Conservation (phyloP, 73 alveolate genomes). For the Symbiodinium natans region DNA sequence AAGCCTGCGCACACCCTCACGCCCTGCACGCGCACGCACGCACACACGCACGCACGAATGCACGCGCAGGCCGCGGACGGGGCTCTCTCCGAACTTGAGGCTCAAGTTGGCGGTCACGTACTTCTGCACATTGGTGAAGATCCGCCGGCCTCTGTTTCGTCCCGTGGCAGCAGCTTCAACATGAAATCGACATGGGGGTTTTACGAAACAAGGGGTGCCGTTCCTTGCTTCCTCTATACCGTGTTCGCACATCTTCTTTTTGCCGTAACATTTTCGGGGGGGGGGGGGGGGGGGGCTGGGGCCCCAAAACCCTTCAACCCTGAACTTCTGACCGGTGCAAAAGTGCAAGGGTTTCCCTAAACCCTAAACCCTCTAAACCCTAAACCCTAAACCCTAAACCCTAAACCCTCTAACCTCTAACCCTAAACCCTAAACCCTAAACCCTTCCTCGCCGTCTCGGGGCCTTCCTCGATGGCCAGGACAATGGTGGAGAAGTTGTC, state of each 20-base stretch:
- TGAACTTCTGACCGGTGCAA: neutral
- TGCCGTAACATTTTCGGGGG: too few species aligned
- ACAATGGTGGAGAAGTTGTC: constrained; percentile 97
- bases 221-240: too few species aligned
- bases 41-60: too few species aligned
- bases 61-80: neutral
- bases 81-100: neutral
- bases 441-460: constrained; percentile 97
- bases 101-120: constrained; percentile 15
- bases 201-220: too few species aligned
- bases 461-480: constrained; percentile 97
- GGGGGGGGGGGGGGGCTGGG: too few species aligned
- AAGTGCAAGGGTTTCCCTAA: neutral
- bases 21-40: too few species aligned
- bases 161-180: too few species aligned
- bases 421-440: constrained; percentile 94
- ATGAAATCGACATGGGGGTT: too few species aligned
- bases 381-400: neutral
- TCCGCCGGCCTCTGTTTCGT: constrained; percentile 9
- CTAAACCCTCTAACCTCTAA: too few species aligned
- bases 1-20: too few species aligned
- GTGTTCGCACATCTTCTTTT: too few species aligned
- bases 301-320: neutral
- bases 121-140: constrained; percentile 72
- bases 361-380: neutral